Base-by-base conservation (phyloP, 257 asterid genomes). In the Eucommia ulmoides region DNA sequence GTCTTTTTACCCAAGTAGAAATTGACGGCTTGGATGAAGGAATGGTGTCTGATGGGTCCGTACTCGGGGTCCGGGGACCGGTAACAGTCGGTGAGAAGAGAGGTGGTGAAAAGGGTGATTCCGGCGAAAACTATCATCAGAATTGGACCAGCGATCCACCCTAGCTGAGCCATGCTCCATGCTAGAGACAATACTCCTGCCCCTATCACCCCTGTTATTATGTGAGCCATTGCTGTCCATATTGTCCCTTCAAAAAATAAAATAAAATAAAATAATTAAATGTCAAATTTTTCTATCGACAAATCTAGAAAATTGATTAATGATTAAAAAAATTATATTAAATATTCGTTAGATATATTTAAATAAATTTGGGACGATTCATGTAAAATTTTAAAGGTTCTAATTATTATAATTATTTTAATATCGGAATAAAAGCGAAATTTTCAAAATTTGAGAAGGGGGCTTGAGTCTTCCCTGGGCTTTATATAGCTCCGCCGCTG, bases 81-180 rank as follows among this genome's bases (percentile, higher is more conserved):
- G 69, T 81, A 79, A 70, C 97, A 88, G 22, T 73, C 61, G 60
- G 60, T 52, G 54, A 88, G 75, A 21, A 83, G 77, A 23, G 46
- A 42, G 5, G 84, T 72, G 16, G 97, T 78, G 41, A 70, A 18
- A 20, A 74, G 53, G 1, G 93, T 81, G 19, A 88, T 64, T 1
- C 56, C 65, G 45, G 94, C 93, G 62, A 88, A 88, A 9, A 70
- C 60, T 18, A 74, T 22, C 75, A 88, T 38, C 44, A 77, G 50
- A 21, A 76, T 23, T 1, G 97, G 93, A 23, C 88, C 97, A 15
- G 83, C 93, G 45, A 83, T 64, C 95, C 97, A 88, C 19, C 97
- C 97, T 2, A 83, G 73, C 68, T 62, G 84, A 1, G 97, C 69
- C 45, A 73, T 62, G 61, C 93, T 68, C 97, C 97, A 83, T 22